Conservation (phyloP, 176 grass and related monocot genomes). For the Bolboschoenus planiculmis region DNA sequence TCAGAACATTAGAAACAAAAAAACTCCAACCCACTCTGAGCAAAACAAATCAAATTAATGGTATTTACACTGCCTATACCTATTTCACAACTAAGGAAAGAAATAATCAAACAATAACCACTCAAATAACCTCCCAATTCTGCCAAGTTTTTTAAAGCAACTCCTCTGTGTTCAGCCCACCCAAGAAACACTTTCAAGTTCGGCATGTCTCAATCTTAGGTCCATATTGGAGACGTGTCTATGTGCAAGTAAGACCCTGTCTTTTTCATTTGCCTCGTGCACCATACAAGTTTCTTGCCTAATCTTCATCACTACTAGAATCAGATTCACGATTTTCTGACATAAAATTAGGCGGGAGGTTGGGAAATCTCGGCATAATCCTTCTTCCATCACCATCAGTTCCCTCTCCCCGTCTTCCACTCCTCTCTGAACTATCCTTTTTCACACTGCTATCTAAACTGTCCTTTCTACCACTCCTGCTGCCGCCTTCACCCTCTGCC, state of each 20-base stretch:
- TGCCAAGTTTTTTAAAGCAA: background rate
- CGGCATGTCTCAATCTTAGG: background rate
- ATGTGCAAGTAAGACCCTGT: background rate
- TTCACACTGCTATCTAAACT: slow-evolving; percentile 18
- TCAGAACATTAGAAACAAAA: background rate
- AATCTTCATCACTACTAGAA: slow-evolving; percentile 88
- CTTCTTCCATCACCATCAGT: slow-evolving; percentile 51
- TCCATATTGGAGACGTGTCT: background rate
- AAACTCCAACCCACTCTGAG: background rate
- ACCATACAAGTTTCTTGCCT: slow-evolving; percentile 7
- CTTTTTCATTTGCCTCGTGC: background rate
- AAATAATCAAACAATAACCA: slow-evolving; percentile 57
- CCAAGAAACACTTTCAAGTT: background rate
- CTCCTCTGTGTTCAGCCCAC: background rate
- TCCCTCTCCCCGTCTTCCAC: slow-evolving; percentile 34
- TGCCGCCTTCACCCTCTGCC: background rate
- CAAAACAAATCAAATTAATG: slow-evolving; percentile 25
- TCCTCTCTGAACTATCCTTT: slow-evolving; percentile 16
- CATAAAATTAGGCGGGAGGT: slow-evolving; percentile 80
- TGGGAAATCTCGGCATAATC: slow-evolving; percentile 77
- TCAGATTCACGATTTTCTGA: slow-evolving; percentile 70
- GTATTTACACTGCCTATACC: slow-evolving; percentile 61
- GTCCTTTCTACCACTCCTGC: background rate
- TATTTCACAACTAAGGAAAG: slow-evolving; percentile 56
- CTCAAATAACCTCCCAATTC: background rate